A percentile compares a stretch with the other conserved stretches of the same genome.
These are phyloP conservation scores for Closterium sp. DNA, from an alignment of 139 green algal species.

Conservation along the genomic window DNA sequence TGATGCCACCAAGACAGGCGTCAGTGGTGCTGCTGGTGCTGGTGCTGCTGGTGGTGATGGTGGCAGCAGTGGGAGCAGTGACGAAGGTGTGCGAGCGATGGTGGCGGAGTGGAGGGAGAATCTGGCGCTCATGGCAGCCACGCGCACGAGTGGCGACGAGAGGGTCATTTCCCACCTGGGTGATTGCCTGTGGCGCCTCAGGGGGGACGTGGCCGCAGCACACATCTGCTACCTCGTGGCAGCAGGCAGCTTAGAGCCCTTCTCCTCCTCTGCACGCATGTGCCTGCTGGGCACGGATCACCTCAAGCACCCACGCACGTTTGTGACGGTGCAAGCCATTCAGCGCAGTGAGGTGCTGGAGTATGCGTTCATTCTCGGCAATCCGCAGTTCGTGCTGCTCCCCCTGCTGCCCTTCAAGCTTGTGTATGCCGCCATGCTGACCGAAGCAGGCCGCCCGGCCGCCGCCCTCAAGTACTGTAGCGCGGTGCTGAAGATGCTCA, in stretches of 20 bases:
- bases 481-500: slow-evolving; percentile 10
- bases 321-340: slow-evolving; percentile 39
- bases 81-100: slow-evolving; percentile 31
- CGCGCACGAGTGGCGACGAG: slow-evolving; percentile 54
- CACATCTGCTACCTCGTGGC: slow-evolving; percentile 77
- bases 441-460: slow-evolving; percentile 37
- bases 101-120: slow-evolving; percentile 69
- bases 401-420: slow-evolving; percentile 73
- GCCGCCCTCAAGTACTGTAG: slow-evolving; percentile 41
- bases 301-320: slow-evolving; percentile 44
- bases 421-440: slow-evolving; percentile 48
- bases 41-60: neutral
- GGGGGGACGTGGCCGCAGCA: slow-evolving; percentile 58
- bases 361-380: slow-evolving; percentile 61
- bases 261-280: slow-evolving; percentile 47
- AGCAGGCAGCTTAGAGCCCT: slow-evolving; percentile 47
- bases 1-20: neutral
- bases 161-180: slow-evolving; percentile 66
- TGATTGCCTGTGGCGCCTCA: slow-evolving; percentile 60
- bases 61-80: neutral
- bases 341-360: slow-evolving; percentile 74
- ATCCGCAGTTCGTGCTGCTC: slow-evolving; percentile 51
- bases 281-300: slow-evolving; percentile 67
- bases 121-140: slow-evolving; percentile 70
- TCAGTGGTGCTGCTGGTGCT: neutral